Evolutionary conservation across 1,284 basidiomycete genomes (phyloP).

Genomic region (Leccinum olivaceoglutinosum): DNA sequence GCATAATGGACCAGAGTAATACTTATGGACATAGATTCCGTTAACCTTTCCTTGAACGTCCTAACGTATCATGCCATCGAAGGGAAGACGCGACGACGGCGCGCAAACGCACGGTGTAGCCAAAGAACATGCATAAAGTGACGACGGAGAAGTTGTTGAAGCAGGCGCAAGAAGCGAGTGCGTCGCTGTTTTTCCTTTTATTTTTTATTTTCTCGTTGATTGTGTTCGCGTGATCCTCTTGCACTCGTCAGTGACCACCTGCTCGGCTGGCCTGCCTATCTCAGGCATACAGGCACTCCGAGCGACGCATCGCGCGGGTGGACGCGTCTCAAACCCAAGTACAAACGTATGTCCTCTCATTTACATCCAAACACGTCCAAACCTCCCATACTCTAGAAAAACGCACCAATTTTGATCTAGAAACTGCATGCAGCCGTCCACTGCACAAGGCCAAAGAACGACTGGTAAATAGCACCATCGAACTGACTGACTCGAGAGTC

Average conservation of each 20-base stretch:
- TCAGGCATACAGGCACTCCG: slow-evolving; percentile 2
- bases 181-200: slow-evolving; percentile 2
- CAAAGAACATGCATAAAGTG: slow-evolving; percentile 10
- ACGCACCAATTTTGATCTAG: slow-evolving; percentile 12
- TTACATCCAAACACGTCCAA: neutral
- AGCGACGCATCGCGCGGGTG: slow-evolving; percentile 8
- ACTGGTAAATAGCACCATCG: slow-evolving; percentile 1
- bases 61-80: neutral
- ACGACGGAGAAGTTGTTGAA: slow-evolving; percentile 13
- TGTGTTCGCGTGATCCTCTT: neutral
- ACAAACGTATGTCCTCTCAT: slow-evolving; percentile 16
- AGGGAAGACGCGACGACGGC: slow-evolving; percentile 7
- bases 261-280: neutral
- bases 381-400: slow-evolving; percentile 3
- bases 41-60: neutral
- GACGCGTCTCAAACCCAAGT: slow-evolving; percentile 15
- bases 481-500: slow-evolving; percentile 19
- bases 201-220: neutral
- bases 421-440: slow-evolving; percentile 11
- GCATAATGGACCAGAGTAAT: neutral
- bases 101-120: slow-evolving; percentile 17
- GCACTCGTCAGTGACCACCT: too few species aligned
- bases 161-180: slow-evolving; percentile 18
- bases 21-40: neutral
- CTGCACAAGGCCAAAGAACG: slow-evolving; percentile 13